Conservation (phyloP, 352 stramenopile genomes). For the Blastocystis sp. region DNA sequence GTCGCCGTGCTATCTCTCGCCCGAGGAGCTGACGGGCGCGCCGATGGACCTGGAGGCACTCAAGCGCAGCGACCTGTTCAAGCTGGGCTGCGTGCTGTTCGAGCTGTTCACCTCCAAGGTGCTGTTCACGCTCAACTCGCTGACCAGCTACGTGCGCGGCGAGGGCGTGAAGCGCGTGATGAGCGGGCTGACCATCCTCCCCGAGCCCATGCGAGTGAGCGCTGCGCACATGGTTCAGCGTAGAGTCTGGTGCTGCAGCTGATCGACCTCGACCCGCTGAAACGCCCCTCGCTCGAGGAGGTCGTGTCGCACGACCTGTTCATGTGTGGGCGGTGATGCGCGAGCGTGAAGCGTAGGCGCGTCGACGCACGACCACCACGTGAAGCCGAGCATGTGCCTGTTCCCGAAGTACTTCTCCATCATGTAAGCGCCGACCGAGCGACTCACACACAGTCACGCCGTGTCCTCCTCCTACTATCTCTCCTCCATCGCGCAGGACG, state of each 20-base stretch:
- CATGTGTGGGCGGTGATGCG: background rate
- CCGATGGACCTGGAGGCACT: background rate
- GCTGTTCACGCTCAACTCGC: constrained; percentile 36
- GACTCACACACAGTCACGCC: background rate
- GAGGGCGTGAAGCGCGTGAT: background rate
- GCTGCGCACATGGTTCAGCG: background rate
- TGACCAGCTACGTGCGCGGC: background rate
- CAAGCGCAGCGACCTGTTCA: constrained; percentile 47
- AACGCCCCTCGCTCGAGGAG: constrained; percentile 7
- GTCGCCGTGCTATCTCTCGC: constrained; percentile 51
- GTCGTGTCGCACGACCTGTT: constrained; percentile 13
- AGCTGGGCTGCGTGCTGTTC: constrained; percentile 45
- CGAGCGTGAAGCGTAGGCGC: background rate
- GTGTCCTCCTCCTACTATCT: constrained; percentile 32
- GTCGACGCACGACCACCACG: background rate
- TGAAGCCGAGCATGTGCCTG: constrained; percentile 44
- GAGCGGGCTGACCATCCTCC: constrained; percentile 9
- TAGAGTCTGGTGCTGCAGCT: constrained; percentile 44
- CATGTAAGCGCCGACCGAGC: background rate
- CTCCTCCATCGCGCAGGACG: background rate
- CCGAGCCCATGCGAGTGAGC: constrained; percentile 35
- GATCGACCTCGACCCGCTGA: constrained; percentile 40
- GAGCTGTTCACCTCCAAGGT: constrained; percentile 40
- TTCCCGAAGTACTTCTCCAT: background rate
- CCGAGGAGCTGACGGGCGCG: constrained; percentile 17